Conservation (phyloP, 139 green algal genomes). For the Volvox africanus region DNA sequence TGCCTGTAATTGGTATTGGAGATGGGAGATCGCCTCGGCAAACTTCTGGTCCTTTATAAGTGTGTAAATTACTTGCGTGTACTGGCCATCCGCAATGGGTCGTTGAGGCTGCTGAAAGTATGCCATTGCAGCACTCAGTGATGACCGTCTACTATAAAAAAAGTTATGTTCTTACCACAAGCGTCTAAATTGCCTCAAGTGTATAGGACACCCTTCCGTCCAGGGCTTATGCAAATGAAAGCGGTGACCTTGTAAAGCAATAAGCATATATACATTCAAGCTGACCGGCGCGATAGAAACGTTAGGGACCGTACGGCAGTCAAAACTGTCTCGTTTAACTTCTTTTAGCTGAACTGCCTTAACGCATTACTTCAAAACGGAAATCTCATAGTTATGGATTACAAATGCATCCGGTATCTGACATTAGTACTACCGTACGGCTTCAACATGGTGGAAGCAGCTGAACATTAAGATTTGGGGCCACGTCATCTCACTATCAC, state of each 20-base stretch:
- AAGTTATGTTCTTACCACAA: neutral
- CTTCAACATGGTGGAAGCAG: no score
- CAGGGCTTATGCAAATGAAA: neutral
- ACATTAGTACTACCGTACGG: no score
- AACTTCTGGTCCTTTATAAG: slow-evolving; percentile 78
- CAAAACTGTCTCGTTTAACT: no score
- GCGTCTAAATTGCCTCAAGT: neutral
- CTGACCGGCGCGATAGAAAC: neutral
- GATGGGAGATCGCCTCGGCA: slow-evolving; percentile 57
- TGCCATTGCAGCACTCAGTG: slow-evolving; percentile 24
- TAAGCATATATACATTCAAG: neutral
- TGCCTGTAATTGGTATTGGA: slow-evolving; percentile 67
- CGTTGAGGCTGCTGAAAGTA: slow-evolving; percentile 44
- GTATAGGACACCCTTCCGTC: neutral
- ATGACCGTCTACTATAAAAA: neutral
- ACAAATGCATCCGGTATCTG: no score
- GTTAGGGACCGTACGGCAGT: no score
- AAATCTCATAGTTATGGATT: no score
- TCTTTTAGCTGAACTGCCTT: no score
- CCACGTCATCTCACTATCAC: no score
- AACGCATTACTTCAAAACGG: no score
- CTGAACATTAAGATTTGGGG: no score
- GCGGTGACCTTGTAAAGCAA: neutral
- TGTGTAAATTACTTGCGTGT: slow-evolving; percentile 79
- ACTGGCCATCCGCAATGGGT: slow-evolving; percentile 69